Evolutionary conservation across 345 rosid species (phyloP).

Genomic region (Capsella bursapastoris): DNA sequence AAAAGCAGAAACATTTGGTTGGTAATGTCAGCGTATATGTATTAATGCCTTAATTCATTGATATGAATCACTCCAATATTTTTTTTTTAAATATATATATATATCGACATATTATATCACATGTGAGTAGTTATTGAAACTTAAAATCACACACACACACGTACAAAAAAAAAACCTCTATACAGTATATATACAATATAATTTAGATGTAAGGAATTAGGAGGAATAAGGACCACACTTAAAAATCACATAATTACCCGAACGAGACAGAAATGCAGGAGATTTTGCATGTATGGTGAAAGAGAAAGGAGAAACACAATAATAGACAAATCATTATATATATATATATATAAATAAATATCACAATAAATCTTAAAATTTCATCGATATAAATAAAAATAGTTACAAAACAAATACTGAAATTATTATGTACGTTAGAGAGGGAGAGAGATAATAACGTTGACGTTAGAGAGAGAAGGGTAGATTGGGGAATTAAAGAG

Average conservation of each 20-base stretch:
- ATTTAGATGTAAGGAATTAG: neutral
- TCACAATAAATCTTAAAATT: conserved; percentile 22
- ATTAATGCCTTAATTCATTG: conserved; percentile 34
- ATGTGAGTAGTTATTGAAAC: conserved; percentile 38
- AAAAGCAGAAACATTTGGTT: conserved; percentile 48
- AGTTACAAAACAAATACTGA: too few species aligned
- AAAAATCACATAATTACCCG: conserved; percentile 41
- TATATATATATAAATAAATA: conserved; percentile 1
- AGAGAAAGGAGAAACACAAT: conserved; percentile 44
- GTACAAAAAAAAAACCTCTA: neutral
- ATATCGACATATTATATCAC: neutral
- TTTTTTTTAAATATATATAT: neutral
- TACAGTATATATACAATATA: neutral
- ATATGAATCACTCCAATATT: conserved; percentile 9
- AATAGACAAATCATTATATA: conserved; percentile 38
- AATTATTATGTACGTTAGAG: neutral
- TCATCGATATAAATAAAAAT: neutral
- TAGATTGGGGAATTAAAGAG: conserved; percentile 30
- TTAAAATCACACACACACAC: conserved; percentile 9
- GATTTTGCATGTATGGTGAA: conserved; percentile 42
- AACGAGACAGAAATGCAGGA: conserved; percentile 43
- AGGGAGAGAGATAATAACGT: conserved; percentile 34
- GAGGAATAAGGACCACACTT: conserved; percentile 36
- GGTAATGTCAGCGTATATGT: conserved; percentile 45
- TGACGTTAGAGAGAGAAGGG: conserved; percentile 47